phyloP scores from a whole-genome alignment of 2,329 filamentous ascomycete species.

The Ceratocystis albifundus region DNA sequence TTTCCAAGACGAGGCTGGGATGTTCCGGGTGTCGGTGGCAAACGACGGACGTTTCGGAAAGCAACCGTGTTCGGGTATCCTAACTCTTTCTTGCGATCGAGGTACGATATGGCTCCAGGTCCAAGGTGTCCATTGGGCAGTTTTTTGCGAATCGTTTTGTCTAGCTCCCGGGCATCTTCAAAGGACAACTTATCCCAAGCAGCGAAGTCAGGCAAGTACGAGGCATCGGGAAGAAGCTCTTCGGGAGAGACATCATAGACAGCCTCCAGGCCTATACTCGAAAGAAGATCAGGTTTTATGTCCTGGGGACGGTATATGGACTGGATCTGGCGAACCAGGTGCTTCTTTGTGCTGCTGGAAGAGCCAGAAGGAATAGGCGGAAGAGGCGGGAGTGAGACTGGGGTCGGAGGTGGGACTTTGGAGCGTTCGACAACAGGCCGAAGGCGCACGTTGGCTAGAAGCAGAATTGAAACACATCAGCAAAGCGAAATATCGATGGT shows the following conservation, averaged over 20 bases:
- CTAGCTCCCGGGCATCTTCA: slow-evolving; percentile 40
- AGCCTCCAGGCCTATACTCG: slow-evolving; percentile 47
- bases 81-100: slow-evolving; percentile 48
- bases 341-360: slow-evolving; percentile 27
- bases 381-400: slow-evolving; percentile 38
- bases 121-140: slow-evolving; percentile 44
- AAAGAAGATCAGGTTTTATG: slow-evolving; percentile 40
- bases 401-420: slow-evolving; percentile 46
- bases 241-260: slow-evolving; percentile 38
- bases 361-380: slow-evolving; percentile 27
- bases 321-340: slow-evolving; percentile 42
- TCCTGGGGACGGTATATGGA: slow-evolving; percentile 43
- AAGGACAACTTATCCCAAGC: slow-evolving; percentile 40
- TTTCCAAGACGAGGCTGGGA: slow-evolving; percentile 47
- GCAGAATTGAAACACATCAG: neutral
- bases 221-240: slow-evolving; percentile 44
- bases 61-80: slow-evolving; percentile 45
- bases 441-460: slow-evolving; percentile 20
- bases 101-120: slow-evolving; percentile 47
- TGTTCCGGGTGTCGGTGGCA: slow-evolving; percentile 44
- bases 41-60: slow-evolving; percentile 49
- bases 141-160: slow-evolving; percentile 38
- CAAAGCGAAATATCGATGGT: neutral
- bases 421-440: slow-evolving; percentile 34
- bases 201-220: slow-evolving; percentile 42